phyloP scores from a whole-genome alignment of 495 filamentous ascomycete species.

The Penicillium desertorum region DNA sequence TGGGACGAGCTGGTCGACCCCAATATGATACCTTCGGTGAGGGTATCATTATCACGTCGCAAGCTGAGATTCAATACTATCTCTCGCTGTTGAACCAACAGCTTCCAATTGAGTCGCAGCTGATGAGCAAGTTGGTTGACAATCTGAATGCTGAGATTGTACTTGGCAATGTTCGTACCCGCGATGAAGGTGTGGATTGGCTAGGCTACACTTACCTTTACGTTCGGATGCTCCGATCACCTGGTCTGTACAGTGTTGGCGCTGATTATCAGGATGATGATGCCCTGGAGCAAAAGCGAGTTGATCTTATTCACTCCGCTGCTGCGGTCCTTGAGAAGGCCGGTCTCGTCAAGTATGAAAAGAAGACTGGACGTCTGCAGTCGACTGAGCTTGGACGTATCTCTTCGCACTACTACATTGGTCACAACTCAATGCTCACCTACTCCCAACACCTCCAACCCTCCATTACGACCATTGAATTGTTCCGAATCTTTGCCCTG shows the following conservation, averaged over 20 bases:
- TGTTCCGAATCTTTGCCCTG: slow-evolving; percentile 96
- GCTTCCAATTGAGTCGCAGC: slow-evolving; percentile 94
- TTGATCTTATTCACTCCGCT: slow-evolving; percentile 94
- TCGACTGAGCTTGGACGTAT: slow-evolving; percentile 93
- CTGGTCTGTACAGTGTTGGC: slow-evolving; percentile 93
- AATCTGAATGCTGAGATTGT: slow-evolving; percentile 98
- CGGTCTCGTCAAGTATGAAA: slow-evolving; percentile 91
- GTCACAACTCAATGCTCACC: slow-evolving; percentile 90
- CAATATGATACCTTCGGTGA: slow-evolving; percentile 98
- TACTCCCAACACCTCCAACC: slow-evolving; percentile 97
- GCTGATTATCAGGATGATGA: slow-evolving; percentile 93
- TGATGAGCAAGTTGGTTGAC: slow-evolving; percentile 89
- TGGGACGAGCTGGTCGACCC: slow-evolving; percentile 92
- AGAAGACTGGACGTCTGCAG: slow-evolving; percentile 84
- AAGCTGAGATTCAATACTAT: slow-evolving; percentile 94
- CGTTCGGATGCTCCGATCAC: slow-evolving; percentile 95
- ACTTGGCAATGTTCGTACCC: slow-evolving; percentile 85
- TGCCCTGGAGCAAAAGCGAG: slow-evolving; percentile 89
- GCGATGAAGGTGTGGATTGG: slow-evolving; percentile 97
- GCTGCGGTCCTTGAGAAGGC: slow-evolving; percentile 84
- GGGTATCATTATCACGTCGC: slow-evolving; percentile 97
- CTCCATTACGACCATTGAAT: slow-evolving; percentile 83
- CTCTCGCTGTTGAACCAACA: slow-evolving; percentile 95
- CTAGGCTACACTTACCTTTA: slow-evolving; percentile 98
- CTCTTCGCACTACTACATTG: slow-evolving; percentile 97